Base-by-base conservation (phyloP, 257 asterid species). In the Vinca minor region DNA sequence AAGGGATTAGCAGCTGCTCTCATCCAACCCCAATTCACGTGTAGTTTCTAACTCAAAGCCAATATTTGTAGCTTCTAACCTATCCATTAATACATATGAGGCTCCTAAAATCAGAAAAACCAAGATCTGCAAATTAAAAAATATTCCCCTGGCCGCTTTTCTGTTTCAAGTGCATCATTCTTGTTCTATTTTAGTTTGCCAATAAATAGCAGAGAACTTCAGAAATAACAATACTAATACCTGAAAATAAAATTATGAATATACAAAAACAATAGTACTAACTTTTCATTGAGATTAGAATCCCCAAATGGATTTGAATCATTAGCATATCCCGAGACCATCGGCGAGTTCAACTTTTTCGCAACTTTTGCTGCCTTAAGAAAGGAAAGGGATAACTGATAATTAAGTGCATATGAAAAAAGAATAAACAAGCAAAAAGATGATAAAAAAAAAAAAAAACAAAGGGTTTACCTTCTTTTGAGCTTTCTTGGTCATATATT, bases 281-380 rank as follows among this genome's bases (percentile, higher is more conserved):
- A 85, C 84, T 71, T 84, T 61, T 87, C 96, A 46, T 85, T 88
- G 25, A 91, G 86, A 73, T 88, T 91, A 21, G 96, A 78, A 81
- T 92, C 98, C 8, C 96, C 95, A 71, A 92, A 89, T n/a, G 95
- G 98, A 70, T 89, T 92, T 5, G 98, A 89, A 63, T 92, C 98
- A 49, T 92, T 92, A 7, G 89, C 85, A 66, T 92, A 92, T 38
- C 96, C 95, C 6, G 91, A 69, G 18, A 85, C 84, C 0, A 77
- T 72, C 69, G 81, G 87, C 15, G 83, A 62, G 79, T 85, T 92
- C 87, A 91, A 63, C 57, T 81, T 86, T 72, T 91, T 85, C 4
- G 97, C 93, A 59, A 74, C 86, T 75, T 88, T 91, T 78, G 65
- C 38, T 31, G 94, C 94, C 95, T 87, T 45, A 29, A 62, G 45